phyloP scores from a whole-genome alignment of 2,329 filamentous ascomycete genomes.

The Neodidymelliopsis sp. region DNA sequence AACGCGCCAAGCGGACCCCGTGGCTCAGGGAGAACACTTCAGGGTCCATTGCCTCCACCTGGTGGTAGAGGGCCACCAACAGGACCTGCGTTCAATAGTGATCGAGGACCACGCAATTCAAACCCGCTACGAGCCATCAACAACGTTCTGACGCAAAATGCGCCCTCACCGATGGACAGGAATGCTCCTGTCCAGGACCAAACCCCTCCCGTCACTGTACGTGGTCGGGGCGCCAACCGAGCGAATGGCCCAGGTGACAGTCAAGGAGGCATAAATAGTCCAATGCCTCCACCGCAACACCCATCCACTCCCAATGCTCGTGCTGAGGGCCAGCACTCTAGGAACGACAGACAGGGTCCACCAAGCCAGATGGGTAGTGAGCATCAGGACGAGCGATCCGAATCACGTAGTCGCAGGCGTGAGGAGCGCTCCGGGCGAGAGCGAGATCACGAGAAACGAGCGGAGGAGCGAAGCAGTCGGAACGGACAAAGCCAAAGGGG shows the following conservation, averaged over 20 bases:
- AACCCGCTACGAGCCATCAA: conserved; percentile 38
- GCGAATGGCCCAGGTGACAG: conserved; percentile 32
- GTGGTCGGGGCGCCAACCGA: conserved; percentile 42
- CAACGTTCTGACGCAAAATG: conserved; percentile 38
- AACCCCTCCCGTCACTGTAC: conserved; percentile 35
- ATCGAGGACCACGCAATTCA: conserved; percentile 34
- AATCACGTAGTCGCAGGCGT: conserved; percentile 40
- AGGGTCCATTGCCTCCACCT: conserved; percentile 37
- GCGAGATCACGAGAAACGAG: conserved; percentile 33
- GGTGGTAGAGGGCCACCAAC: conserved; percentile 43
- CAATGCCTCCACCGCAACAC: conserved; percentile 37
- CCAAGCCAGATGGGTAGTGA: conserved; percentile 27
- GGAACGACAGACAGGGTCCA: conserved; percentile 29
- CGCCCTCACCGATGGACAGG: conserved; percentile 29
- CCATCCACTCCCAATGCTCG: conserved; percentile 33
- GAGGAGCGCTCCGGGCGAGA: conserved; percentile 39
- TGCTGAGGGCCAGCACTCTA: conserved; percentile 31
- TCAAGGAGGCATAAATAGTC: conserved; percentile 24
- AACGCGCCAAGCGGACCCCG: conserved; percentile 47
- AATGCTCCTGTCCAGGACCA: conserved; percentile 22
- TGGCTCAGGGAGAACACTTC: conserved; percentile 33
- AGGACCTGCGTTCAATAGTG: conserved; percentile 39
- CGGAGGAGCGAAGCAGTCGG: conserved; percentile 37
- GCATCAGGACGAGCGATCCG: conserved; percentile 36
- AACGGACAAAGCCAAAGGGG: conserved; percentile 26